A percentile compares a stretch with the other conserved stretches of the same genome.
phyloP scores from a whole-genome alignment of 2,329 filamentous ascomycete genomes.

The Microsporum canis region DNA sequence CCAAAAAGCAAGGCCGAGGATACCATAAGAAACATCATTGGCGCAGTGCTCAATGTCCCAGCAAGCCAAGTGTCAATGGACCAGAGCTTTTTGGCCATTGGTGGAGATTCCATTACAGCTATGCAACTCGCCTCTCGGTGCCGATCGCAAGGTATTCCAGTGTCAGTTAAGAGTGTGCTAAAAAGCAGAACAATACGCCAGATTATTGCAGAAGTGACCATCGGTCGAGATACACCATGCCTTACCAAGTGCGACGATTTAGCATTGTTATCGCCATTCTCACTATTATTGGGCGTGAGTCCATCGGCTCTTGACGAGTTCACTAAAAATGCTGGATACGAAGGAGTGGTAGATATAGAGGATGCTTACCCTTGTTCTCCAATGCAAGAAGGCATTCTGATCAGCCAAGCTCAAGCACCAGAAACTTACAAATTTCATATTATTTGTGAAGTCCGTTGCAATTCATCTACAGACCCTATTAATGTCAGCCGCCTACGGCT shows the following conservation, averaged over 20 bases:
- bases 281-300: neutral
- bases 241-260: neutral
- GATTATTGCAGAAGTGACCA: neutral
- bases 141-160: neutral
- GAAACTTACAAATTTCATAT: neutral
- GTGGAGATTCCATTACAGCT: constrained; percentile 31
- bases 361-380: constrained; percentile 8
- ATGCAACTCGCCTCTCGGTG: constrained; percentile 17
- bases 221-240: neutral
- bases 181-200: neutral
- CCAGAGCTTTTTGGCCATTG: constrained; percentile 9
- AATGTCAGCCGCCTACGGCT: neutral
- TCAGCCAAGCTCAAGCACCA: constrained; percentile 2
- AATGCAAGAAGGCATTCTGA: constrained; percentile 6
- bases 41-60: neutral
- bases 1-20: neutral
- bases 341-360: neutral
- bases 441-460: neutral
- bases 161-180: constrained; percentile 3
- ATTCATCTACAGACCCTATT: neutral
- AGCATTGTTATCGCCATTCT: neutral
- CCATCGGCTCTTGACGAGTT: neutral
- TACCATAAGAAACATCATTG: neutral
- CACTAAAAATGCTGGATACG: neutral
- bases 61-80: neutral